Conservation (phyloP, 2,329 filamentous ascomycete genomes). For the Penicillium psychrosexuale region DNA sequence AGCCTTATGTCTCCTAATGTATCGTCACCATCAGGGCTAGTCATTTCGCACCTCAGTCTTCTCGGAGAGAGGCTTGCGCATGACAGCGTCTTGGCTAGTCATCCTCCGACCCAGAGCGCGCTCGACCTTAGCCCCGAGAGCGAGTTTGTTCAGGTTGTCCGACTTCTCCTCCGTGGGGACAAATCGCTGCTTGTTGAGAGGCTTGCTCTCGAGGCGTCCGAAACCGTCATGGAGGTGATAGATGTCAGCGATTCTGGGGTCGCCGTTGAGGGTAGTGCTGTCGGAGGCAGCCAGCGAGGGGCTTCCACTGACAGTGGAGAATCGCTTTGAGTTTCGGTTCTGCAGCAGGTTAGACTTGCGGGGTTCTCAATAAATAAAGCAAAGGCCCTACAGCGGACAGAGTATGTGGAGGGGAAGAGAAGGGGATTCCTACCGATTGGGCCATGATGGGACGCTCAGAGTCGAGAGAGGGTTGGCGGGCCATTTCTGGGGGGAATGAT, state of each 20-base stretch:
- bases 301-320: conserved; percentile 51
- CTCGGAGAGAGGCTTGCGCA: conserved; percentile 61
- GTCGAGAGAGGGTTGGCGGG: conserved; percentile 48
- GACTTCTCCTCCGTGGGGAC: conserved; percentile 74
- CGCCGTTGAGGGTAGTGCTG: conserved; percentile 39
- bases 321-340: conserved; percentile 52
- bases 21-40: conserved; percentile 7
- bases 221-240: conserved; percentile 75
- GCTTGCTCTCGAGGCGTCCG: conserved; percentile 86
- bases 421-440: conserved; percentile 45
- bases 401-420: not conserved
- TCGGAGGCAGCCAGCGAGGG: conserved; percentile 47
- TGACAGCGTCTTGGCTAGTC: conserved; percentile 77
- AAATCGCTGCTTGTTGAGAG: conserved; percentile 77
- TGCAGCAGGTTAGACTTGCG: conserved; percentile 21
- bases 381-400: not conserved
- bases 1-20: not conserved
- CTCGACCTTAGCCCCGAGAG: conserved; percentile 85
- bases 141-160: conserved; percentile 78
- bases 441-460: conserved; percentile 57
- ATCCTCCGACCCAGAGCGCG: conserved; percentile 81
- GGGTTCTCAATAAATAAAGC: not conserved
- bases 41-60: conserved; percentile 31
- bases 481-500: conserved; percentile 25
- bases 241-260: conserved; percentile 61